Base-by-base conservation (phyloP, 192 early-diverging fungal genomes). In the Coemansia sp. region DNA sequence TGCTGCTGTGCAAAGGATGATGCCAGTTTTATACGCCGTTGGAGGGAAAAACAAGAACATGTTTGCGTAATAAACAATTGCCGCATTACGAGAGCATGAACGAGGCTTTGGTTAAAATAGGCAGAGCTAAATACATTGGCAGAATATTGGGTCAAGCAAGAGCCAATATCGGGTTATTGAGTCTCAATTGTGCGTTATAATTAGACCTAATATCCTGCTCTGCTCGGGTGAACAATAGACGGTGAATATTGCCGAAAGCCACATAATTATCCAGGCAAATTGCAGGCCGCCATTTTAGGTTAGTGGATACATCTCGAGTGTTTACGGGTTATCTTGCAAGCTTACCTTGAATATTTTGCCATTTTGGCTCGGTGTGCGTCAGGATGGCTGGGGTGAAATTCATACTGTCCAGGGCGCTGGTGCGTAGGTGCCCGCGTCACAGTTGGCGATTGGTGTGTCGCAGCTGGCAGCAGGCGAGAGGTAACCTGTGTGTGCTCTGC, bases 321-420 rank as follows among this genome's bases (percentile, higher is more conserved):
- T 54, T 54, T 54, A 54, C 52, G 34, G 24, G 23, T 17, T 20
- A 48, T 3, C 14, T n/a, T 14, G 2, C 15, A 5, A 14, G 63
- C 75, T 66, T 78, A 78, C 75, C 75, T 68, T 17, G 70, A 55
- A 25, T 79, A 72, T 18, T 69, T 70, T 26, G 64, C 60, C 60
- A 79, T 61, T 28, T 79, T 79, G 23, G 56, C 56, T 3, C 76
- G 66, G 38, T 72, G 75, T 1, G 60, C 52, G 18, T 78, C 75
- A 25, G 58, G 42, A 20, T 59, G 58, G 36, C 34, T 21, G n/a
- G 28, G 34, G 36, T 38, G 28, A 18, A 60, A 34, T 5, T 79
- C 76, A 49, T 73, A 79, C 6, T 70, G 70, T 4, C 40, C 56
- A 14, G 66, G 49, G 8, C 67, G 63, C 20, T 26, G 67, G 36